A percentile compares a stretch with the other conserved stretches of the same genome.
Evolutionary conservation across 331 rosid species (phyloP).

Genomic region (Malus hybrid): DNA sequence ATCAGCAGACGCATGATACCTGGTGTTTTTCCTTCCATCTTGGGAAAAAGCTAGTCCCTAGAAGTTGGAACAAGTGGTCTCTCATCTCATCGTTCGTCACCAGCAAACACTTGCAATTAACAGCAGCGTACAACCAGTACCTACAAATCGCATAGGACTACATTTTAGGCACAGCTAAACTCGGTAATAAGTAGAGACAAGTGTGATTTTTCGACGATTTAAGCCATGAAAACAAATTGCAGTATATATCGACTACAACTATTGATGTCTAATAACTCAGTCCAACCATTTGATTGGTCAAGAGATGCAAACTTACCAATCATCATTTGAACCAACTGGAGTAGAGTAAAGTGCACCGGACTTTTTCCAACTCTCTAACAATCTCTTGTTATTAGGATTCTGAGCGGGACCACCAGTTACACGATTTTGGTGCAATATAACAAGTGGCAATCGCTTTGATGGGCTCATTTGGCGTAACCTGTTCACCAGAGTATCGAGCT

Average conservation of each 20-base stretch:
- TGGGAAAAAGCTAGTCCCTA: slow-evolving; percentile 83
- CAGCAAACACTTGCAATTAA: slow-evolving; percentile 60
- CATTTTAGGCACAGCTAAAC: slow-evolving; percentile 1
- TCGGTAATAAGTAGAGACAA: not conserved
- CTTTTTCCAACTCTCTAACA: slow-evolving; percentile 62
- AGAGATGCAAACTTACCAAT: slow-evolving; percentile 55
- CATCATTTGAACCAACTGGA: slow-evolving; percentile 81
- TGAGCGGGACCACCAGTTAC: slow-evolving; percentile 66
- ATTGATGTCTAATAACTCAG: not conserved
- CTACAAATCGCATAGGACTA: slow-evolving; percentile 26
- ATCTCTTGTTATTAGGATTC: slow-evolving; percentile 49
- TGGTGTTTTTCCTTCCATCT: slow-evolving; percentile 98
- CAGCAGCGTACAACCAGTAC: slow-evolving; percentile 97
- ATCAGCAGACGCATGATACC: slow-evolving; percentile 26
- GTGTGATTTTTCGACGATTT: not conserved
- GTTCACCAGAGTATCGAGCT: slow-evolving; percentile 61
- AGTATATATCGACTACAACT: not conserved
- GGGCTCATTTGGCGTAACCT: slow-evolving; percentile 62
- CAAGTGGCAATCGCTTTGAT: slow-evolving; percentile 67
- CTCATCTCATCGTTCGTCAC: slow-evolving; percentile 95
- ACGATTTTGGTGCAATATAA: slow-evolving; percentile 72
- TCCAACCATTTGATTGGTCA: not conserved
- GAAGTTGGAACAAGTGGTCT: slow-evolving; percentile 84
- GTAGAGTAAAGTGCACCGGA: slow-evolving; percentile 69
- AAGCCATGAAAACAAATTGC: not conserved